Conservation (phyloP, 1,284 basidiomycete genomes). For the Boletus coffeatus region DNA sequence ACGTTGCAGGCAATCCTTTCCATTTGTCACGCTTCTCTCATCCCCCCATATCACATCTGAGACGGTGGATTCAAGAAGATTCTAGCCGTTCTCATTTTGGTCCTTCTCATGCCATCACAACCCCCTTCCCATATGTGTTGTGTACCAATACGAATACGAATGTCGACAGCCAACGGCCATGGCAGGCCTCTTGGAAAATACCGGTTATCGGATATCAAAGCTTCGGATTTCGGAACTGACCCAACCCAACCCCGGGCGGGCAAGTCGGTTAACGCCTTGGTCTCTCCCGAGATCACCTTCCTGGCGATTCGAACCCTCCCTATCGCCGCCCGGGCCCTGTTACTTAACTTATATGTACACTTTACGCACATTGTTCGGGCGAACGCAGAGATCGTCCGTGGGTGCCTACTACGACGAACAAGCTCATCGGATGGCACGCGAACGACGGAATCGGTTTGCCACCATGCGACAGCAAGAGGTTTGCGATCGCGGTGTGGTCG, state of each 20-base stretch:
- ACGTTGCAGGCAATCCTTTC: constrained; percentile 22
- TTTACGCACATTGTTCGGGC: constrained; percentile 5
- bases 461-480: constrained; percentile 11
- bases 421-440: constrained; percentile 11
- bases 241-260: neutral
- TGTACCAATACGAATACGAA: neutral
- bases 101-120: constrained; percentile 14
- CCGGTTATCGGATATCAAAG: constrained; percentile 12
- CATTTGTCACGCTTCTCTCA: constrained; percentile 16
- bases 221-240: constrained; percentile 10
- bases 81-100: constrained; percentile 14
- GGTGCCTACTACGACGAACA: neutral
- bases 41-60: constrained; percentile 7
- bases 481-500: constrained; percentile 27
- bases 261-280: constrained; percentile 1
- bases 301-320: constrained; percentile 10
- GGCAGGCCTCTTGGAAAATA: constrained; percentile 14
- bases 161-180: constrained; percentile 7
- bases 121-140: neutral
- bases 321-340: constrained; percentile 15
- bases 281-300: constrained; percentile 27
- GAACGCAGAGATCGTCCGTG: constrained; percentile 10
- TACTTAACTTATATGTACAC: constrained; percentile 8
- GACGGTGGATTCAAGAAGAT: constrained; percentile 9
- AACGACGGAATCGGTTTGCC: constrained; percentile 13